Conservation (phyloP, 371 early-diverging fungal genomes). For the Rhizopus microsporus region DNA sequence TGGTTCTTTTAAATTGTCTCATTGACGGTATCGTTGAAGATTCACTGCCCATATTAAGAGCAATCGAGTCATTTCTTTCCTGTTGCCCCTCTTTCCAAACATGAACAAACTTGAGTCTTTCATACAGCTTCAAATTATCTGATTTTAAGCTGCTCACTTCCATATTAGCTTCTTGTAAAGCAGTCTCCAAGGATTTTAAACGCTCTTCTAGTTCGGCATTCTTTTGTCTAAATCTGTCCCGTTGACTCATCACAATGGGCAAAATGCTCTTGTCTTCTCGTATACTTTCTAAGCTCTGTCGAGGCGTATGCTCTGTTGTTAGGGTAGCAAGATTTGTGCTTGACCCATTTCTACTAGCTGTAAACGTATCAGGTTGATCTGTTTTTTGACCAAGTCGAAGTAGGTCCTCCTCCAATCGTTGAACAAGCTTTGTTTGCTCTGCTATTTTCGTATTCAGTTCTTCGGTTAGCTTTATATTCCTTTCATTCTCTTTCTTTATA, state of each 20-base stretch:
- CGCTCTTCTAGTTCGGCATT: slow-evolving; percentile 84
- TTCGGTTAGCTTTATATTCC: slow-evolving; percentile 26
- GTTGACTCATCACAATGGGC: slow-evolving; percentile 85
- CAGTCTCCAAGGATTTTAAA: slow-evolving; percentile 54
- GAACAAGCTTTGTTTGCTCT: slow-evolving; percentile 61
- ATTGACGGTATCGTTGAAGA: slow-evolving; percentile 3
- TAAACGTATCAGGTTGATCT: neutral
- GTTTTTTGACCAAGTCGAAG: slow-evolving; percentile 47
- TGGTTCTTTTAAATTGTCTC: slow-evolving; percentile 21
- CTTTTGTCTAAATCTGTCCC: slow-evolving; percentile 87
- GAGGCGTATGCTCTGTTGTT: slow-evolving; percentile 20
- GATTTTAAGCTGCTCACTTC: slow-evolving; percentile 65
- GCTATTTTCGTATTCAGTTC: slow-evolving; percentile 36
- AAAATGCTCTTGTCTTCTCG: slow-evolving; percentile 64
- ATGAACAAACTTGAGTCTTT: slow-evolving; percentile 74
- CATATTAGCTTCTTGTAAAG: slow-evolving; percentile 66
- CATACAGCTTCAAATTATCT: slow-evolving; percentile 88
- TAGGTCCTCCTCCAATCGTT: slow-evolving; percentile 75
- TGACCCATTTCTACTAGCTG: neutral
- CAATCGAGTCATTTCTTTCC: slow-evolving; percentile 24
- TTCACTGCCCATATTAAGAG: slow-evolving; percentile 22
- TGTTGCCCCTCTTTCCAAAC: slow-evolving; percentile 54
- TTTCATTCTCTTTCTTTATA: slow-evolving; percentile 36
- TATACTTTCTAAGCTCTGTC: slow-evolving; percentile 8
- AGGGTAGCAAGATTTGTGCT: slow-evolving; percentile 14